Base-by-base conservation (phyloP, 1,139 yeast genomes). In the Pichia terricola region DNA sequence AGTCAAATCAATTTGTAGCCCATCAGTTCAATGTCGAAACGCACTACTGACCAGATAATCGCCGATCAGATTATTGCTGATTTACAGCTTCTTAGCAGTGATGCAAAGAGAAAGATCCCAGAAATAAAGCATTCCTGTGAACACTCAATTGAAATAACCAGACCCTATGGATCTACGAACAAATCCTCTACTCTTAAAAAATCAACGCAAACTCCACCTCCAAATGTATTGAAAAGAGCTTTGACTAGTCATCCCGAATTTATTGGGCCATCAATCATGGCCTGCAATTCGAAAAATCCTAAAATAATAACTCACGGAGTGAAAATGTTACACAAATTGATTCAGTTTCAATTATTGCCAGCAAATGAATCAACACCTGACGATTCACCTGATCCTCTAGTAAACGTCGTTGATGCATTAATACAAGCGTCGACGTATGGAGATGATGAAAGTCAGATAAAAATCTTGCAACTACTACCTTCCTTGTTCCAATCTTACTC, bases 381-480 rank as follows among this genome's bases (percentile, higher is more conserved):
- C 3, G 41, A 39, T 5, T 43, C 43, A 2, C 37, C 38, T 3
- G 64, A 67, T 2, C 72, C 76, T 45, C 61, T 85, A 28, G 68
- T 68, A 28, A 68, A 72, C 5, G 69, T 88, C 5, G 64, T 89
- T 32, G n/a, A n/a, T n/a, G n/a, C n/a, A n/a, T n/a, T n/a, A n/a
- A n/a, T n/a, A n/a, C n/a, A n/a, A n/a, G n/a, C n/a, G n/a, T n/a
- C n/a, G n/a, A n/a, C n/a, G n/a, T n/a, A n/a, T n/a, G n/a, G 84
- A 37, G 86, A 94, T 0, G 70, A 77, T 32, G 97, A 91, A 42
- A 82, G 86, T 40, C 96, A 89, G 61, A 70, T 91, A 49, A 81
- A 88, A 55, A 81, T 88, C n/a, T 66, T 91, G 34, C 98, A 91
- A 64, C 71, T 87, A 31, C 68, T 89, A 32, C 96, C 96, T 0